phyloP scores from a whole-genome alignment of 129 eudicot species.

The Lonicera japonica region DNA sequence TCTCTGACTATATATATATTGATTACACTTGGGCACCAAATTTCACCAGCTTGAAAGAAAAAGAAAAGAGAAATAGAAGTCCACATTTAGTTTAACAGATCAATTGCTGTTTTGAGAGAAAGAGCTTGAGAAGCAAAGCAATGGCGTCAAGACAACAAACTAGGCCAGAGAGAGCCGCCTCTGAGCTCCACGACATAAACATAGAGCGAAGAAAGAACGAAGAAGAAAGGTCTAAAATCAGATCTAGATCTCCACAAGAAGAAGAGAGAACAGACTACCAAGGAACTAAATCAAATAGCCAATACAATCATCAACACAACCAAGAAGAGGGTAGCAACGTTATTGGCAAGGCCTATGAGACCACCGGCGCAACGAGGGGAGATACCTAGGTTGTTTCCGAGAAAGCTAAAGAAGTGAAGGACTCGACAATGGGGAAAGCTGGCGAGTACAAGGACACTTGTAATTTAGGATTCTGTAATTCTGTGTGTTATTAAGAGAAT shows the following conservation, averaged over 20 bases:
- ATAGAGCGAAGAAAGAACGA: slow-evolving; percentile 13
- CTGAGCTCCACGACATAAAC: slow-evolving; percentile 39
- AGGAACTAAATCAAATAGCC: too few relatives aligned
- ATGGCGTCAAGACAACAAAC: slow-evolving; percentile 55
- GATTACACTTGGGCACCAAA: not conserved
- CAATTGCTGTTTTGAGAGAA: slow-evolving; percentile 2
- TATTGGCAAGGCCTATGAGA: slow-evolving; percentile 38
- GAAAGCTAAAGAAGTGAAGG: slow-evolving; percentile 21
- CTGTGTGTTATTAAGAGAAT: too few relatives aligned
- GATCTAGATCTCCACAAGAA: slow-evolving; percentile 18
- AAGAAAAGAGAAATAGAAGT: not conserved
- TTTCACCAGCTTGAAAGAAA: slow-evolving; percentile 4
- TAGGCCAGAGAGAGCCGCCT: slow-evolving; percentile 50
- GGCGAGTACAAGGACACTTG: too few relatives aligned
- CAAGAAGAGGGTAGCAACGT: slow-evolving; percentile 8
- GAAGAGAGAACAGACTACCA: slow-evolving; percentile 20
- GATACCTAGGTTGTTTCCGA: not conserved
- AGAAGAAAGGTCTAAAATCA: slow-evolving; percentile 13
- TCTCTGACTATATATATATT: not conserved
- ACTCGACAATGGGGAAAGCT: slow-evolving; percentile 11
- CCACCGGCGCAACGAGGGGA: slow-evolving; percentile 7
- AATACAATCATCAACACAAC: slow-evolving; percentile 9
- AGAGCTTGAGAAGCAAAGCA: not conserved
- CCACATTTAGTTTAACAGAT: not conserved
- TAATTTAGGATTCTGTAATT: too few relatives aligned